Conservation (phyloP, 2,329 filamentous ascomycete genomes). For the Fusarium sarcochroum region DNA sequence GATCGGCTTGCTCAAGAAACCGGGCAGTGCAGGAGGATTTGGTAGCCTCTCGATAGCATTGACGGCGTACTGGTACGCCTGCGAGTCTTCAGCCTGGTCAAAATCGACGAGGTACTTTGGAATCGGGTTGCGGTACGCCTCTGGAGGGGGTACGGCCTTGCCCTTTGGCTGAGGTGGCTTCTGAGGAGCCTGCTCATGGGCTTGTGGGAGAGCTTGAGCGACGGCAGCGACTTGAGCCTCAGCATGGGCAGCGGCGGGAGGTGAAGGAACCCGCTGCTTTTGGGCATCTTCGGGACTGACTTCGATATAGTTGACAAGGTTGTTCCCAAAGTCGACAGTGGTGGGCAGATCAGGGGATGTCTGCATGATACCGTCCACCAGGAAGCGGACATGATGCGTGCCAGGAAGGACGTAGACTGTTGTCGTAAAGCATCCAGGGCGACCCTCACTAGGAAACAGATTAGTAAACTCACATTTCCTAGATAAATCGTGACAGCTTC, state of each 20-base stretch:
- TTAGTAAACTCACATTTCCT: slow-evolving; percentile 36
- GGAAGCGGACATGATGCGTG: slow-evolving; percentile 96
- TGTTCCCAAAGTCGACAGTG: slow-evolving; percentile 97
- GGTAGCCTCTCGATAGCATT: slow-evolving; percentile 84
- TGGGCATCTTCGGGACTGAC: slow-evolving; percentile 81
- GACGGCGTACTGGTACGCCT: slow-evolving; percentile 80
- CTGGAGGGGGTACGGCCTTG: slow-evolving; percentile 68
- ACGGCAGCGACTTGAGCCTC: slow-evolving; percentile 28
- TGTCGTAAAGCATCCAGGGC: slow-evolving; percentile 77
- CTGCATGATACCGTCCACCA: slow-evolving; percentile 94
- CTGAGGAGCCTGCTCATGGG: slow-evolving; percentile 18
- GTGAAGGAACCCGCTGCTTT: slow-evolving; percentile 48
- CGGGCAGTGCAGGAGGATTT: slow-evolving; percentile 85
- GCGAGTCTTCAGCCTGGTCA: slow-evolving; percentile 85
- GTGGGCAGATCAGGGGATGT: slow-evolving; percentile 90
- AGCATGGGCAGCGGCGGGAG: slow-evolving; percentile 52
- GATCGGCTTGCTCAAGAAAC: slow-evolving; percentile 95
- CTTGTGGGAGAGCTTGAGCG: slow-evolving; percentile 13
- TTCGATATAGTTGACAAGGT: slow-evolving; percentile 98
- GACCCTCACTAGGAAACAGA: slow-evolving; percentile 61
- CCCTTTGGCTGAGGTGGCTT: slow-evolving; percentile 59
- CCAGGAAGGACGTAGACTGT: slow-evolving; percentile 89
- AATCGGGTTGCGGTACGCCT: slow-evolving; percentile 79
- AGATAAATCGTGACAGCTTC: slow-evolving; percentile 2
- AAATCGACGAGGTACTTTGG: slow-evolving; percentile 90